phyloP scores from a whole-genome alignment of 2,329 filamentous ascomycete genomes.

The Hypoxylon sp. region DNA sequence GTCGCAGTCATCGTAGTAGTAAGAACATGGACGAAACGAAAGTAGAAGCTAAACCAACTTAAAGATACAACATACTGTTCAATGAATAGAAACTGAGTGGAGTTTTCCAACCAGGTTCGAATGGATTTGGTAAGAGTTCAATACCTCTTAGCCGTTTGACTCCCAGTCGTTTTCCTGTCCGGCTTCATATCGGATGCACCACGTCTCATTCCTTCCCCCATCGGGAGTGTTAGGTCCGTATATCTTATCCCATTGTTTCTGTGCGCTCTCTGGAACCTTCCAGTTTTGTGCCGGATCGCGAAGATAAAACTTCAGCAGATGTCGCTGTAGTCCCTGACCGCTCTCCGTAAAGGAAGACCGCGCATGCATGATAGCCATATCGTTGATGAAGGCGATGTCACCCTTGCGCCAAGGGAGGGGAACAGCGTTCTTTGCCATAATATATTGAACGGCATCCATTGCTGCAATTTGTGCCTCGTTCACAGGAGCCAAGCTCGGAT shows the following conservation, averaged over 20 bases:
- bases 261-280: constrained; percentile 20
- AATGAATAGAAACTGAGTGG: constrained; percentile 11
- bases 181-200: constrained; percentile 26
- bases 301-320: constrained; percentile 32
- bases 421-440: constrained; percentile 27
- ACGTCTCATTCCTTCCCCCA: constrained; percentile 18
- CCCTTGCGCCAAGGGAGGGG: constrained; percentile 24
- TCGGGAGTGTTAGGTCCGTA: constrained; percentile 32
- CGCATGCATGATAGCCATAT: constrained; percentile 34
- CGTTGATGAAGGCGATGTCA: constrained; percentile 31
- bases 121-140: not conserved
- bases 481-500: constrained; percentile 12
- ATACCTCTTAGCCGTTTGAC: constrained; percentile 19
- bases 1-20: not conserved
- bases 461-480: constrained; percentile 28
- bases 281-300: constrained; percentile 26
- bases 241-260: constrained; percentile 30
- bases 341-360: constrained; percentile 24
- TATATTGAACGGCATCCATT: constrained; percentile 25
- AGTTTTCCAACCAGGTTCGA: not conserved
- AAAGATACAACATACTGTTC: not conserved
- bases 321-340: constrained; percentile 10
- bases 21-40: not conserved
- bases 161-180: constrained; percentile 27
- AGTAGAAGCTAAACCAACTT: not conserved